Evolutionary conservation across 257 asterid species (phyloP).

Genomic region (Solanum sitiens): DNA sequence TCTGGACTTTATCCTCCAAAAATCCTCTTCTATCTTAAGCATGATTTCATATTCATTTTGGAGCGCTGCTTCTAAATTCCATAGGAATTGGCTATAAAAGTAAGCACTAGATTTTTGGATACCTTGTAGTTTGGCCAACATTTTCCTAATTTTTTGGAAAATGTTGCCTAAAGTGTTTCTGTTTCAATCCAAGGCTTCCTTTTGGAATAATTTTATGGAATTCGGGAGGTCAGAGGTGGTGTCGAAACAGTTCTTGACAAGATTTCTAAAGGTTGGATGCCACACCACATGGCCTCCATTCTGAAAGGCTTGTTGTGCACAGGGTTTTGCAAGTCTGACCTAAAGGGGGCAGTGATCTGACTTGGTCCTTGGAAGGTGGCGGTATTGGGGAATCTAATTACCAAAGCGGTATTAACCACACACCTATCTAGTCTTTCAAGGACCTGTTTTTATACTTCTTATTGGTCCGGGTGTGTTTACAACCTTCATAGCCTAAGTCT

Average conservation of each 20-base stretch:
- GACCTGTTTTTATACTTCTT: not conserved
- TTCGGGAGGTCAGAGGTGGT: not conserved
- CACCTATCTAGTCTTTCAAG: not conserved
- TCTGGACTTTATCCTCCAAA: not conserved
- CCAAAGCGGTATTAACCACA: no score
- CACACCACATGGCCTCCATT: not conserved
- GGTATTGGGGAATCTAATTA: not conserved
- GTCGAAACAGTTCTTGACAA: no score
- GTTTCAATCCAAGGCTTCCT: not conserved
- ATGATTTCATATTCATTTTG: no score
- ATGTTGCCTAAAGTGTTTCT: not conserved
- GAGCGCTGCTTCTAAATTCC: not conserved
- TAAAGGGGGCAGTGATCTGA: not conserved
- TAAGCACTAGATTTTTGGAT: not conserved
- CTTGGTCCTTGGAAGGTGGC: not conserved
- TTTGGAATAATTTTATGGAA: not conserved
- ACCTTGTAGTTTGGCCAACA: not conserved
- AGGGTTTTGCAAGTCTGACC: not conserved
- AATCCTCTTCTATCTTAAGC: not conserved
- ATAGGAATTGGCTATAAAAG: no score
- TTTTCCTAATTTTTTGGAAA: no score
- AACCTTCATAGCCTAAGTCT: not conserved
- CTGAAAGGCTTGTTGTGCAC: not conserved
- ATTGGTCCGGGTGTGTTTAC: not conserved
- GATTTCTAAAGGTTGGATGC: not conserved